Evolutionary conservation across 2,329 filamentous ascomycete genomes (phyloP), one percentile per base, ranked within the genome.

Genomic region (Penicillium sp.): DNA sequence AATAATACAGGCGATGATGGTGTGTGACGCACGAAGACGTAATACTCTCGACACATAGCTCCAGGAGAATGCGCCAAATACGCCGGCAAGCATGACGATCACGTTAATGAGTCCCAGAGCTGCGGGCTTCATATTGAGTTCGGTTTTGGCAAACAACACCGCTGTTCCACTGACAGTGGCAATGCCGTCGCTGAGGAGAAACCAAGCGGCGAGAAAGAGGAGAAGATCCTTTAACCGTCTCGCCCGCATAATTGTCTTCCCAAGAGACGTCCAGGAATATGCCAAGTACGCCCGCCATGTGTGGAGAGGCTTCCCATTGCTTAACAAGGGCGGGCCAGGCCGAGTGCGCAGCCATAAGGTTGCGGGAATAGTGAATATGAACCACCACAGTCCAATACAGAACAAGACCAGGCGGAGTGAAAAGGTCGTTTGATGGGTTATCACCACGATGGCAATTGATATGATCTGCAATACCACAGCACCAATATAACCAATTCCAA

Each of bases 101-200:
- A 98, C 91, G 68, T 93, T 96, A 73, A 99, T 97, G 71, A 98
- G 82, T 6, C 91, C 95, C 24, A 99, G 78, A 2, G 90, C 90
- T 74, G 91, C 91, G 1, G 93, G 88, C 57, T 88, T 84, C 95
- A 99, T 99, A 62, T 90, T 86, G 10, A 99, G 81, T 61, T 92
- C 87, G 0, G 93, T 98, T 77, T 98, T 98, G 42, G 93, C 95
- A 72, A 97, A 99, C 10, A 99, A 82, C 27, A 98, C 92, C 0
- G 95, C 95, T 0, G 95, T 98, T 14, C 92, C 93, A 33, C 90
- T 95, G 0, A 96, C 93, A 0, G 95, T 98, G 8, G 95, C 95
- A 61, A 98, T 92, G 43, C 90, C 92, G 68, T 99, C 95, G 7
- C 90, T 96, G 1, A 99, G 83, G 29, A 99, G 82, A 71, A 99